These are phyloP conservation scores for Hymenoscyphus scutula DNA, from an alignment of 2,329 filamentous ascomycete genomes.

Conservation along the genomic window DNA sequence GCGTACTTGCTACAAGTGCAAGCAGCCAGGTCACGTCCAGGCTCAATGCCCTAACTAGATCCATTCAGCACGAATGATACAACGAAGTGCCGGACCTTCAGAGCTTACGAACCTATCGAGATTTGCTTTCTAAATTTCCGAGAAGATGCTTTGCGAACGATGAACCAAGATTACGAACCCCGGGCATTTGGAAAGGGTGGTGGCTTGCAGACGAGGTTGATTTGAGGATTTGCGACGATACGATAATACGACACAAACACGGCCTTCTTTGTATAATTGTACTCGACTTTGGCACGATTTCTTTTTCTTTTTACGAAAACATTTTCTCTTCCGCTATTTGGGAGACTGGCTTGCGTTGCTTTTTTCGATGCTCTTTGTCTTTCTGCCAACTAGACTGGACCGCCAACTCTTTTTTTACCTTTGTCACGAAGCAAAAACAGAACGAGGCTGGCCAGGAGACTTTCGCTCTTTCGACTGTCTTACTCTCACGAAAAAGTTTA, in stretches of 20 bases:
- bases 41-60: constrained; percentile 82
- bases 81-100: constrained; percentile 22
- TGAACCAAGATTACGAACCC: constrained; percentile 30
- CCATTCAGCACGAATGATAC: constrained; percentile 20
- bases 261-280: constrained; percentile 35
- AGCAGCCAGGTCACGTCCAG: constrained; percentile 68
- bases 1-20: constrained; percentile 98
- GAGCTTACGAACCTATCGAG: constrained; percentile 15
- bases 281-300: constrained; percentile 19
- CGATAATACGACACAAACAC: constrained; percentile 22
- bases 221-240: constrained; percentile 33
- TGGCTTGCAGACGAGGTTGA: constrained; percentile 31
- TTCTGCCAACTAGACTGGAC: constrained; percentile 10
- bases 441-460: constrained; percentile 2
- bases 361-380: constrained; percentile 8
- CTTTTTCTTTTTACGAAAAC: constrained; percentile 12
- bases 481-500: constrained; percentile 11
- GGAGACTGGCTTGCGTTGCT: constrained; percentile 19
- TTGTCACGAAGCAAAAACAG: neutral
- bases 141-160: constrained; percentile 30
- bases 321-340: constrained; percentile 15
- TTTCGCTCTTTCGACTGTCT: neutral
- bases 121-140: constrained; percentile 29
- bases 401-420: constrained; percentile 6
- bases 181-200: constrained; percentile 34